Conservation (phyloP, 352 stramenopile genomes). For the Phytophthora rubi region DNA sequence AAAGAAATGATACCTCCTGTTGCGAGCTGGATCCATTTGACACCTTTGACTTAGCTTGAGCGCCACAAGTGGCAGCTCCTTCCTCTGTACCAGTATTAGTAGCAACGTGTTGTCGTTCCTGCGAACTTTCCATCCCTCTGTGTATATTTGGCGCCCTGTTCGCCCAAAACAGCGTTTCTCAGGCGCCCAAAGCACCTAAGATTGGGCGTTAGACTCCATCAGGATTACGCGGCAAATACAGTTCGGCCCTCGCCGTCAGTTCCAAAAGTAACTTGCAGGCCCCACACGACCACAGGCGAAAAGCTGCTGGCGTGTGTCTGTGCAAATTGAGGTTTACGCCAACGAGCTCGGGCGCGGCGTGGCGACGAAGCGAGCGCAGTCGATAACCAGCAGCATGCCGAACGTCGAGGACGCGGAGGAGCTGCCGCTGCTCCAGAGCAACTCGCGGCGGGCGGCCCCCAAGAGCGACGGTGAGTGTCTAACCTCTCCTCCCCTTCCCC, state of each 20-base stretch:
- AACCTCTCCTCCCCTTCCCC: background rate
- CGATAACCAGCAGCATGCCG: slow-evolving; percentile 25
- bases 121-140: background rate
- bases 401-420: slow-evolving; percentile 28
- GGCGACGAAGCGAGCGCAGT: slow-evolving; percentile 16
- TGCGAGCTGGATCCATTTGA: too few species aligned
- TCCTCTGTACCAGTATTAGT: too few species aligned
- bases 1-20: too few species aligned
- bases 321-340: slow-evolving; percentile 33
- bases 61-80: too few species aligned
- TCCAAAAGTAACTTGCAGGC: slow-evolving; percentile 33
- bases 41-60: too few species aligned
- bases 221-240: slow-evolving; percentile 25
- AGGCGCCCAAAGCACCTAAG: slow-evolving; percentile 1
- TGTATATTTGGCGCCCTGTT: background rate
- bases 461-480: slow-evolving; percentile 36
- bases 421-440: slow-evolving; percentile 36
- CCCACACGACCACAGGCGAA: slow-evolving; percentile 2
- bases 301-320: slow-evolving; percentile 11
- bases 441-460: slow-evolving; percentile 18
- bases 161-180: background rate
- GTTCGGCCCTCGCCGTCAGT: slow-evolving; percentile 23
- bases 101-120: background rate
- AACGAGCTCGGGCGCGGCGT: slow-evolving; percentile 24
- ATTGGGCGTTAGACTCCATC: slow-evolving; percentile 27